Evolutionary conservation across 805 yeast genomes (phyloP).

Genomic region (Saccharomycopsis schoenii): DNA sequence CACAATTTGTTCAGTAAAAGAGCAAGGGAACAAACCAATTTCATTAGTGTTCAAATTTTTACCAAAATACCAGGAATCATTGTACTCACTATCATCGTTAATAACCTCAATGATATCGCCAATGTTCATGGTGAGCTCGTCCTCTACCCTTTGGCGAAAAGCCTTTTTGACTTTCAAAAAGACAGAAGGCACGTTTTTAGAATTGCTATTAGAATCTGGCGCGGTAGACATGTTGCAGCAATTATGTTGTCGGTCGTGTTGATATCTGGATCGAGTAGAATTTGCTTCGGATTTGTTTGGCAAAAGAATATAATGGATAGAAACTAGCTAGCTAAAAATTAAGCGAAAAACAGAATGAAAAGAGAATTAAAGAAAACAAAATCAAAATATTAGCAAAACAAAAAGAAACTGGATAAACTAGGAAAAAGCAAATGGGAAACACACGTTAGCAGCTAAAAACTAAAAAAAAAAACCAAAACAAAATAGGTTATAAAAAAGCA

Average conservation of each 20-base stretch:
- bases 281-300: too few relatives aligned
- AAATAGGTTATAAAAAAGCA: neutral
- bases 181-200: neutral
- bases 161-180: conserved; percentile 58
- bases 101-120: conserved; percentile 87
- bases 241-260: neutral
- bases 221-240: neutral
- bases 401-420: neutral
- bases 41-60: conserved; percentile 59
- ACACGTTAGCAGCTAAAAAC: neutral
- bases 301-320: too few relatives aligned
- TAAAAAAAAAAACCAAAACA: neutral
- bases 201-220: neutral
- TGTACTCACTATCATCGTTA: conserved; percentile 86
- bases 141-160: conserved; percentile 79
- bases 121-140: conserved; percentile 68
- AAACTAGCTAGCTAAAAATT: too few relatives aligned
- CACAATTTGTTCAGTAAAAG: conserved; percentile 57
- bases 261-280: too few relatives aligned
- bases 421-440: neutral
- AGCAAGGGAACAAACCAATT: conserved; percentile 86
- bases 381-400: neutral
- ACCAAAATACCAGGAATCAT: conserved; percentile 97
- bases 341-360: neutral
- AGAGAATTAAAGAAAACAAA: neutral